phyloP scores from a whole-genome alignment of 345 rosid genomes.

The Anacardium occidentale region DNA sequence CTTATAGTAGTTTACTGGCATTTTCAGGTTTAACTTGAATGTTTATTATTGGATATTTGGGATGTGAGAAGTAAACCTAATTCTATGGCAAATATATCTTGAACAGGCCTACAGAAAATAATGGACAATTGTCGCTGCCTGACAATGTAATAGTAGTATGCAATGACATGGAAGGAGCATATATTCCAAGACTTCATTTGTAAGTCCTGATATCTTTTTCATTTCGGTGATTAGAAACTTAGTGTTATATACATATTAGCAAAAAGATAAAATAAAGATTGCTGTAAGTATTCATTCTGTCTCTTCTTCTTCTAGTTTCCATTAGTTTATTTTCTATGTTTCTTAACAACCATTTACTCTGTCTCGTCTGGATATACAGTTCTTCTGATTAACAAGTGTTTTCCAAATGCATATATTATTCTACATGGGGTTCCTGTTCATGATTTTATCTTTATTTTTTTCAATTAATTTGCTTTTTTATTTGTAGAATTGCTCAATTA shows the following conservation, averaged over 20 bases:
- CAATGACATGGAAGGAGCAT: slow-evolving; percentile 94
- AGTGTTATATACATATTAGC: background rate
- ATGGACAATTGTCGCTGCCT: slow-evolving; percentile 39
- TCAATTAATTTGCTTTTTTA: slow-evolving; percentile 5
- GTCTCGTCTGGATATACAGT: background rate
- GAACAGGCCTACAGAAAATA: slow-evolving; percentile 52
- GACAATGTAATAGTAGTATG: slow-evolving; percentile 75
- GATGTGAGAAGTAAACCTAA: slow-evolving; percentile 15
- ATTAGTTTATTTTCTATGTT: background rate
- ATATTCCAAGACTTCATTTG: slow-evolving; percentile 71
- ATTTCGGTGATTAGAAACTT: slow-evolving; percentile 4
- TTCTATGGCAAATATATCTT: slow-evolving; percentile 18
- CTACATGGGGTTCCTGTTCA: background rate
- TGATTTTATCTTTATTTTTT: background rate
- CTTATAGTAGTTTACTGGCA: background rate
- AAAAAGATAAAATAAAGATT: background rate
- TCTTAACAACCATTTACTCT: background rate
- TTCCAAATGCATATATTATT: background rate
- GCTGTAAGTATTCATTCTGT: background rate
- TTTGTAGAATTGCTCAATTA: background rate
- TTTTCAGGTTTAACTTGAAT: slow-evolving; percentile 2
- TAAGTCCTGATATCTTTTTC: slow-evolving; percentile 36
- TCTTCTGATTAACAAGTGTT: background rate
- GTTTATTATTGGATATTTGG: background rate
- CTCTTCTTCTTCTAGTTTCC: background rate